Evolutionary conservation across 495 filamentous ascomycete species (phyloP).

Genomic region (Daldinia caldariorum): DNA sequence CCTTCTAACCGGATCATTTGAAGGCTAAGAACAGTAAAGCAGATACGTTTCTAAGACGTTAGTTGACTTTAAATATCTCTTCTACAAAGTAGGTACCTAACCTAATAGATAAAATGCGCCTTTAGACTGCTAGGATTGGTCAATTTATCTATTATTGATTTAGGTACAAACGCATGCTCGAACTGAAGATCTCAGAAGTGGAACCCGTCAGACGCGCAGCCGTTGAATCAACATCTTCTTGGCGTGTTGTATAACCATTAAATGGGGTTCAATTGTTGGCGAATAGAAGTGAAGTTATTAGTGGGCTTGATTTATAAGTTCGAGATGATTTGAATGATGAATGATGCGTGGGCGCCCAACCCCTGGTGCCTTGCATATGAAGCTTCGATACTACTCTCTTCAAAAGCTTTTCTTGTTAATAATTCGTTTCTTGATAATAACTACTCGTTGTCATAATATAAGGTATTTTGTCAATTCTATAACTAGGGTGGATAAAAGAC

Average conservation of each 20-base stretch:
- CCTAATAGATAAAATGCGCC: no score
- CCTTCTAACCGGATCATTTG: neutral
- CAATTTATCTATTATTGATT: neutral
- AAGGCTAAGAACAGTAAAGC: neutral
- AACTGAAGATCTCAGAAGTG: neutral
- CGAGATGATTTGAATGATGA: neutral
- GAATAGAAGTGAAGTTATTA: neutral
- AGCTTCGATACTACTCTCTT: neutral
- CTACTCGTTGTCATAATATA: no score
- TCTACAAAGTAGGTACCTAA: no score
- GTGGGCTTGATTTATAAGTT: neutral
- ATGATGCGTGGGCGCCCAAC: neutral
- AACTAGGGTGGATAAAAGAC: no score
- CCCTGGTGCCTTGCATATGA: constrained; percentile 4
- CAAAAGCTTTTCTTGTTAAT: neutral
- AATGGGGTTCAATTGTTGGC: neutral
- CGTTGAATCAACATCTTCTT: neutral
- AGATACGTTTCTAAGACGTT: neutral
- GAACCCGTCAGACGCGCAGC: neutral
- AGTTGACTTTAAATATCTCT: neutral
- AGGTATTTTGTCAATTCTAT: no score
- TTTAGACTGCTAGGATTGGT: no score
- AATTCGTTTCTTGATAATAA: neutral
- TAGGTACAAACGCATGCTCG: neutral
- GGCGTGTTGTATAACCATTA: no score